Evolutionary conservation across 2,329 filamentous ascomycete species (phyloP).

Genomic region (Paraphoma chrysanthemicola): DNA sequence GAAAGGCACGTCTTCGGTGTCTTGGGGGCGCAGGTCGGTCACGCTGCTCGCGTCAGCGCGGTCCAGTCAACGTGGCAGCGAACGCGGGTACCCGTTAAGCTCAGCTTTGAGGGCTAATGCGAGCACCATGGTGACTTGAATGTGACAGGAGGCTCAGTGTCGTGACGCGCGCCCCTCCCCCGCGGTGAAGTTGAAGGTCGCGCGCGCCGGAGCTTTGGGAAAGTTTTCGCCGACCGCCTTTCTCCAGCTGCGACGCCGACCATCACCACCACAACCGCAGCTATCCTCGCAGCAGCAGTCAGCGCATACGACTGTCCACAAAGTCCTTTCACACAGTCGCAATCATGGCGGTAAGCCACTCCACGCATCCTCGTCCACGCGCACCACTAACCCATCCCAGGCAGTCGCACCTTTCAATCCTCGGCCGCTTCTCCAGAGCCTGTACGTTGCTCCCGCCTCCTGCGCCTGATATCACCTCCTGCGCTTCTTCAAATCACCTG

Average conservation of each 20-base stretch:
- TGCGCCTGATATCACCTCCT: not conserved
- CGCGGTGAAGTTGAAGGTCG: slow-evolving; percentile 18
- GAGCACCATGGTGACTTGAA: slow-evolving; percentile 38
- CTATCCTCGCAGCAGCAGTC: not conserved
- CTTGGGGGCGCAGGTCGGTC: slow-evolving; percentile 84
- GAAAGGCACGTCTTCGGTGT: slow-evolving; percentile 82
- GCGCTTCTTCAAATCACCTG: not conserved
- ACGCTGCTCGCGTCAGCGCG: slow-evolving; percentile 64
- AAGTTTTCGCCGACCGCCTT: slow-evolving; percentile 11
- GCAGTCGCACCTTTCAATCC: slow-evolving; percentile 88
- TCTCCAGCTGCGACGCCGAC: not conserved
- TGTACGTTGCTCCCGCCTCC: slow-evolving; percentile 63
- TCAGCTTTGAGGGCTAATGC: slow-evolving; percentile 49
- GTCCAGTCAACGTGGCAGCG: not conserved
- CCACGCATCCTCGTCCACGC: not conserved
- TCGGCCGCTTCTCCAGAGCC: slow-evolving; percentile 91
- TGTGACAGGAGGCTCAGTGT: not conserved
- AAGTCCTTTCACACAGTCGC: slow-evolving; percentile 8
- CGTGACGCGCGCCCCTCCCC: slow-evolving; percentile 13
- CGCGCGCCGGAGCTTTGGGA: slow-evolving; percentile 7
- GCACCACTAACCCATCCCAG: slow-evolving; percentile 27
- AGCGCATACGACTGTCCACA: not conserved
- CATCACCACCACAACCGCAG: not conserved
- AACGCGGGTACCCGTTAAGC: slow-evolving; percentile 38
- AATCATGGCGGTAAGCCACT: slow-evolving; percentile 48